Percentiles rank a stretch among this genome's conserved stretches.
phyloP scores from a whole-genome alignment of 1,284 basidiomycete species.

The Bjerkandera adusta region DNA sequence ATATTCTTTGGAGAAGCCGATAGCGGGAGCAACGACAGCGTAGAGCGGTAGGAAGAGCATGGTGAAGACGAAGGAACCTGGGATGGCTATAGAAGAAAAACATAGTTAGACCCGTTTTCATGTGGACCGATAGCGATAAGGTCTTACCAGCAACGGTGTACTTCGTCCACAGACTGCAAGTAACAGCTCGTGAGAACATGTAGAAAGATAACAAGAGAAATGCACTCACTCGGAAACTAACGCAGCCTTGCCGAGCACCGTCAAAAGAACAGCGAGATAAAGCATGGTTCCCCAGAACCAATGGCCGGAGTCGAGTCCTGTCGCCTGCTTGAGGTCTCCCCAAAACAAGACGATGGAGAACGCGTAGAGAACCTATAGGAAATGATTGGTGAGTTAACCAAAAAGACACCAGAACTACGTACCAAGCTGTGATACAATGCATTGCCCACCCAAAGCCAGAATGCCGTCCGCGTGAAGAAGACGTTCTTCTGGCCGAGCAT shows the following conservation, averaged over 20 bases:
- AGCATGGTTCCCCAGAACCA: conserved; percentile 99
- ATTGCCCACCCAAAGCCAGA: conserved; percentile 96
- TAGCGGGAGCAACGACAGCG: conserved; percentile 82
- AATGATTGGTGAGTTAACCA: background rate
- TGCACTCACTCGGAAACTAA: conserved; percentile 89
- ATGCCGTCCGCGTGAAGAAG: conserved; percentile 89
- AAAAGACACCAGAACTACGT: conserved; percentile 31
- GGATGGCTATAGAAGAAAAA: conserved; percentile 63
- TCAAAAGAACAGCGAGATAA: conserved; percentile 90
- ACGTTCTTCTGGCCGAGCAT: conserved; percentile 88
- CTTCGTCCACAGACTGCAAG: conserved; percentile 92
- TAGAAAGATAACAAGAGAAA: conserved; percentile 1
- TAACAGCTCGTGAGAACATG: conserved; percentile 16
- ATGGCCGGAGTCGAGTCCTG: conserved; percentile 85
- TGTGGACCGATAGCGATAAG: background rate
- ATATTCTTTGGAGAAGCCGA: conserved; percentile 92
- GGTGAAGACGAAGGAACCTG: conserved; percentile 94
- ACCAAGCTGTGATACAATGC: conserved; percentile 94
- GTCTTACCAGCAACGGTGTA: conserved; percentile 86
- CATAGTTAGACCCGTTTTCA: conserved; percentile 16
- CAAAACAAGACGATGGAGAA: conserved; percentile 92
- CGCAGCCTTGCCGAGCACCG: conserved; percentile 96
- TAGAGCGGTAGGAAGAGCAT: conserved; percentile 94
- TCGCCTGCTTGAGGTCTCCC: conserved; percentile 81
- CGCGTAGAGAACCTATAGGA: conserved; percentile 74